Conservation (phyloP, 495 filamentous ascomycete species). For the Penicillium manginii region DNA sequence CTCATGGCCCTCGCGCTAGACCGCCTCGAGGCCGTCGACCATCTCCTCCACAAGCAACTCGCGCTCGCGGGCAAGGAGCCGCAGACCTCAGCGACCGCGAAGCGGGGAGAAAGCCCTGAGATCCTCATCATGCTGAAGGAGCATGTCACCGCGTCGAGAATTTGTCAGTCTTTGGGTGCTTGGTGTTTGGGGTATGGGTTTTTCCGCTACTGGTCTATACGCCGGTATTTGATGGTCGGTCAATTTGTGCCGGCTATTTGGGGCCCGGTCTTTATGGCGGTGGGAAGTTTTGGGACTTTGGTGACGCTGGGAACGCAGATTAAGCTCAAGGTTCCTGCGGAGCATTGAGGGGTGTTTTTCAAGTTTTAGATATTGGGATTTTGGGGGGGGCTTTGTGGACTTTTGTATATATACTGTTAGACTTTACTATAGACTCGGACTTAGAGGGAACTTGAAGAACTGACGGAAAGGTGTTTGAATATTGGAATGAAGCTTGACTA, state of each 20-base stretch:
- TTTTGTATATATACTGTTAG: neutral
- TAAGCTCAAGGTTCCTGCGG: conserved; percentile 13
- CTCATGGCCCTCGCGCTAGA: conserved; percentile 53
- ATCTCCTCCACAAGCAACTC: conserved; percentile 13
- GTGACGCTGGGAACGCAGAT: conserved; percentile 22
- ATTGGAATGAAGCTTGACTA: neutral
- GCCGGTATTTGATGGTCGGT: conserved; percentile 28
- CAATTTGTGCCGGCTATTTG: conserved; percentile 38
- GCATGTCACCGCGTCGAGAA: conserved; percentile 20
- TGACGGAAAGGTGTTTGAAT: neutral
- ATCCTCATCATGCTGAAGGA: neutral
- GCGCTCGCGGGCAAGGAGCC: conserved; percentile 3
- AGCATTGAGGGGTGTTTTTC: neutral
- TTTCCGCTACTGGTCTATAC: conserved; percentile 33
- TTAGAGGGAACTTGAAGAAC: too few relatives aligned
- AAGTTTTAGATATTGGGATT: neutral
- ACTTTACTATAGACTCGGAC: too few relatives aligned
- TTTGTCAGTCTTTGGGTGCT: conserved; percentile 31
- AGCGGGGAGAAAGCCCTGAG: too few relatives aligned
- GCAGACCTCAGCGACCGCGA: neutral
- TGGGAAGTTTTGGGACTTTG: conserved; percentile 22
- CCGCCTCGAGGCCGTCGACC: conserved; percentile 34
- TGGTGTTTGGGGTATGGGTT: conserved; percentile 38
- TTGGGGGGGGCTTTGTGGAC: neutral
- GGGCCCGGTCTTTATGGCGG: conserved; percentile 36